Evolutionary conservation across 2,329 filamentous ascomycete genomes (phyloP).

Genomic region (Geosmithia morbida): DNA sequence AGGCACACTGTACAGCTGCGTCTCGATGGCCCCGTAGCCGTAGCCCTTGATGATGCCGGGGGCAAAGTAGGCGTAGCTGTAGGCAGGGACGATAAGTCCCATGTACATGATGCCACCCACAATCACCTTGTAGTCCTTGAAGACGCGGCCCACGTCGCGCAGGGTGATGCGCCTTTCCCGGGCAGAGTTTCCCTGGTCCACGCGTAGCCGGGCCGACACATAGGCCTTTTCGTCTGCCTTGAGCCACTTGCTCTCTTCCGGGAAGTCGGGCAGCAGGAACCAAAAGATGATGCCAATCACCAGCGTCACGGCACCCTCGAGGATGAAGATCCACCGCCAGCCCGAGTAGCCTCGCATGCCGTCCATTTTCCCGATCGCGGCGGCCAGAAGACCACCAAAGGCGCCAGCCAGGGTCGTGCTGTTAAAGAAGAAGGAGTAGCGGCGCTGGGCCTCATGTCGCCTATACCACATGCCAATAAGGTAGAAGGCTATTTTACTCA

Average conservation of each 20-base stretch:
- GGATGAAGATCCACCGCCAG: slow-evolving; percentile 76
- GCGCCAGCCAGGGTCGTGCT: slow-evolving; percentile 67
- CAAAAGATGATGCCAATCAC: slow-evolving; percentile 47
- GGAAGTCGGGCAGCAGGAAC: slow-evolving; percentile 61
- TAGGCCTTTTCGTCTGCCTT: slow-evolving; percentile 53
- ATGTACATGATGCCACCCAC: slow-evolving; percentile 72
- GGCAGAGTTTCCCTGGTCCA: slow-evolving; percentile 49
- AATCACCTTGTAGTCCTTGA: slow-evolving; percentile 63
- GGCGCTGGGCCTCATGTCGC: slow-evolving; percentile 73
- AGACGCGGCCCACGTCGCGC: slow-evolving; percentile 43
- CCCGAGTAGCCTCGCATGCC: slow-evolving; percentile 50
- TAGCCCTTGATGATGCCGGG: slow-evolving; percentile 58
- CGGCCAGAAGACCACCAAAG: slow-evolving; percentile 75
- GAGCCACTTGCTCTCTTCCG: slow-evolving; percentile 61
- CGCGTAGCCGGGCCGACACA: slow-evolving; percentile 49
- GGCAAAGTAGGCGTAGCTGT: slow-evolving; percentile 65
- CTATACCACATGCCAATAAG: slow-evolving; percentile 84
- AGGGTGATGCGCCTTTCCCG: slow-evolving; percentile 45
- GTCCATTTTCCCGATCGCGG: slow-evolving; percentile 82
- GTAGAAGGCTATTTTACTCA: slow-evolving; percentile 34
- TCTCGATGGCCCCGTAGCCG: slow-evolving; percentile 43
- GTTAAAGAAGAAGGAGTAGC: slow-evolving; percentile 89
- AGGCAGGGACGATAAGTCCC: slow-evolving; percentile 63
- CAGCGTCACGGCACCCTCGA: slow-evolving; percentile 55
- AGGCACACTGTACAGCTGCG: slow-evolving; percentile 42